phyloP scores from a whole-genome alignment of 306 rosid species.

The Elaeagnus macrophylla region DNA sequence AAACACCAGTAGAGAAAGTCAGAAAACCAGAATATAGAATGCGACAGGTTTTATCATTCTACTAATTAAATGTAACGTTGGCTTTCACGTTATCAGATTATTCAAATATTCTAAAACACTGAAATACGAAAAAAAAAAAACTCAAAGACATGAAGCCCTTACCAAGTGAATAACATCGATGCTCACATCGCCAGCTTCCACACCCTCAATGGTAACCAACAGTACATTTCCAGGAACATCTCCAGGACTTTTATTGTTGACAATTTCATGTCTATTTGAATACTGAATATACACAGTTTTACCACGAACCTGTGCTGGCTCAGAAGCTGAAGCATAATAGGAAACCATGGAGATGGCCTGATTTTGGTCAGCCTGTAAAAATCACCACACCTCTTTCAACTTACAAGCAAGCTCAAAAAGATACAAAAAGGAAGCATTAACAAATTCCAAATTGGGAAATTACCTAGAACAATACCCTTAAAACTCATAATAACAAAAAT shows the following conservation, averaged over 20 bases:
- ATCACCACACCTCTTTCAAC: constrained; percentile 2
- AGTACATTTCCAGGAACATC: constrained; percentile 93
- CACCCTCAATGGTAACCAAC: constrained; percentile 82
- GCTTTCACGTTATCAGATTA: too few relatives aligned
- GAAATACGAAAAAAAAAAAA: not conserved
- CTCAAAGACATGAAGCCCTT: constrained; percentile 21
- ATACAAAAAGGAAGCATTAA: not conserved
- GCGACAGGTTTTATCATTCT: too few relatives aligned
- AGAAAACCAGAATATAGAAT: too few relatives aligned
- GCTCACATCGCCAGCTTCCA: constrained; percentile 96
- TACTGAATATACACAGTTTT: constrained; percentile 87
- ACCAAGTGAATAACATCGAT: constrained; percentile 90
- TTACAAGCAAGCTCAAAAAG: not conserved
- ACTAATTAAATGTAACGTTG: too few relatives aligned
- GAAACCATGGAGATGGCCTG: constrained; percentile 93
- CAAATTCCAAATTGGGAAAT: too few relatives aligned
- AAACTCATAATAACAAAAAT: too few relatives aligned
- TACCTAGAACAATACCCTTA: too few relatives aligned
- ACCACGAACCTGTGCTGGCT: constrained; percentile 88
- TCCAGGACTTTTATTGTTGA: constrained; percentile 89
- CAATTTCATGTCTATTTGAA: constrained; percentile 86
- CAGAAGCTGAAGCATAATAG: constrained; percentile 83
- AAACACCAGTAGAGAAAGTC: too few relatives aligned
- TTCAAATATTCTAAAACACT: too few relatives aligned
- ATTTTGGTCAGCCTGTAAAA: constrained; percentile 67